Evolutionary conservation across 805 yeast genomes (phyloP), one percentile per base, ranked within the genome.

Genomic region (Cyberlindnera misumaiensis): DNA sequence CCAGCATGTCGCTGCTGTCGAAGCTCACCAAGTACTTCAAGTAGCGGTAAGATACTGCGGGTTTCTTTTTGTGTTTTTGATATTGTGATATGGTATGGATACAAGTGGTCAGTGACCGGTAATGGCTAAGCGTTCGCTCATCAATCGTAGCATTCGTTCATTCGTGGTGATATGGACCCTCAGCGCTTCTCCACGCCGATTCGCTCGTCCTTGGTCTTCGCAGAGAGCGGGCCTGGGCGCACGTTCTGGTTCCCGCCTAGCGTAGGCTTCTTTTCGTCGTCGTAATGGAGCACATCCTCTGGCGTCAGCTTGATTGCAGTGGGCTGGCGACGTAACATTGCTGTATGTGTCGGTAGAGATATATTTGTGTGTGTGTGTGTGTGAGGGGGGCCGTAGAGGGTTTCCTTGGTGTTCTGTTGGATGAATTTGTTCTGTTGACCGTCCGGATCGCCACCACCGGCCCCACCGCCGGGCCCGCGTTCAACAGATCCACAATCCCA

Each of bases 291-390:
- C 11, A 83, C 71, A 48, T 83, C 93, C 45, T 81, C 87, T 0
- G 84, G 83, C 0, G 80, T 73, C 34, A 83, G 65, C 41, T 71
- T 70, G 38, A 83, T 75, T 2, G 77, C 68, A 0, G 90, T 82
- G 5, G 89, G 83, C 13, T 77, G 81, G 56, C 88, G 67, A 60
- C 89, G 69, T 31, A 83, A 62, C 90, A 83, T 82, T 28, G 27
- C 20, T 34, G 35, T 32, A 5, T 25, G 11, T 32, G 27, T 22
- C 6, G 33, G 16, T 4, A 11, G 32, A n/a, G n/a, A n/a, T n/a
- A n/a, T n/a, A n/a, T n/a, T n/a, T n/a, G n/a, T n/a, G n/a, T n/a
- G n/a, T n/a, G n/a, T n/a, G n/a, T n/a, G n/a, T n/a, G n/a, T n/a
- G n/a, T n/a, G n/a, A n/a, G n/a, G n/a, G n/a, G n/a, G n/a, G n/a